Percentiles rank a stretch among this genome's conserved stretches.
Evolutionary conservation across 768 basidiomycete species (phyloP).

Genomic region (Tephrocybe sp.): DNA sequence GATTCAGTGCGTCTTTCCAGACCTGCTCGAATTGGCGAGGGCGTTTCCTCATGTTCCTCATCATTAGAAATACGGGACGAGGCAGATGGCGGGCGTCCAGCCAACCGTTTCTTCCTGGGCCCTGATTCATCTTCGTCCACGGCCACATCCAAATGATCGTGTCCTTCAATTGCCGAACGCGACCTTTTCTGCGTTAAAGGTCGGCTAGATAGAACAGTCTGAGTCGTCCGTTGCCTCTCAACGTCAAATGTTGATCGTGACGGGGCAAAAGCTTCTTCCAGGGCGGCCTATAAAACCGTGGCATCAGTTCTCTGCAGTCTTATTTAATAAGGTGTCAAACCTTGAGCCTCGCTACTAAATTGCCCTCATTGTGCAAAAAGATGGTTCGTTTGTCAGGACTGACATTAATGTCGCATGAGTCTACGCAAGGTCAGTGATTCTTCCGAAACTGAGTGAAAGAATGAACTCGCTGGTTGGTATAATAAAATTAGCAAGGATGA

Average conservation of each 20-base stretch:
- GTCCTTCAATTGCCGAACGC: not conserved
- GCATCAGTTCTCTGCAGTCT: not conserved
- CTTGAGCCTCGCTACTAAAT: constrained; percentile 75
- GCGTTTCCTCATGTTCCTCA: not conserved
- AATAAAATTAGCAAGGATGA: constrained; percentile 80
- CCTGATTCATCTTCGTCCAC: not conserved
- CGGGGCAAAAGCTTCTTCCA: constrained; percentile 68
- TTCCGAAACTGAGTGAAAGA: not conserved
- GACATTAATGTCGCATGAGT: constrained; percentile 88
- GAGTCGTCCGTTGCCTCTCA: constrained; percentile 17
- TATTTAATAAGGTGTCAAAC: constrained; percentile 31
- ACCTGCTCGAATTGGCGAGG: not conserved
- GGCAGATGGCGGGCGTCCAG: not conserved
- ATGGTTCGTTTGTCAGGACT: constrained; percentile 97
- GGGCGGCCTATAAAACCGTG: constrained; percentile 40
- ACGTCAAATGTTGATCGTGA: constrained; percentile 75
- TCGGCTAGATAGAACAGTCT: constrained; percentile 19
- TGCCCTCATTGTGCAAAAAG: constrained; percentile 83
- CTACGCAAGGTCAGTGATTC: constrained; percentile 30
- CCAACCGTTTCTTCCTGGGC: constrained; percentile 5
- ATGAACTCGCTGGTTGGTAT: constrained; percentile 67
- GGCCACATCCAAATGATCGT: not conserved
- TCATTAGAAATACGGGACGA: not conserved
- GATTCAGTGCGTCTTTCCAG: too few species aligned
- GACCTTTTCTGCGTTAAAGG: constrained; percentile 8